Percentiles rank a stretch among this genome's conserved stretches.
phyloP scores from a whole-genome alignment of 805 yeast genomes.

The Isabelozyma rhagii region DNA sequence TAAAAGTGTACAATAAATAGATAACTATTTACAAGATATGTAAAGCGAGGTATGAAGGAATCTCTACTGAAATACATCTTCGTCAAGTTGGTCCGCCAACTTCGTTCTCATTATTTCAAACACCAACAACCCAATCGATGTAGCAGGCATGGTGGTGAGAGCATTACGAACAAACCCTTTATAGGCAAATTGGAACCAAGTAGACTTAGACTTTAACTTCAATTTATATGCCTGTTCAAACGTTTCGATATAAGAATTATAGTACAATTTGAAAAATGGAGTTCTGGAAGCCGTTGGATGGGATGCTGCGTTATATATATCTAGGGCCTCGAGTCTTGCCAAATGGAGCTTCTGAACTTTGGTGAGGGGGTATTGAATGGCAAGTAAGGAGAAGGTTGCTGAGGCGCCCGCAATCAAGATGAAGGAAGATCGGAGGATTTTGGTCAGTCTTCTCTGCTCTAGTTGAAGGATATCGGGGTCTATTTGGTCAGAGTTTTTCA shows the following conservation, averaged over 20 bases:
- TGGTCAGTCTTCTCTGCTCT: constrained; percentile 38
- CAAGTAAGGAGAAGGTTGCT: constrained; percentile 74
- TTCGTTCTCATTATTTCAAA: constrained; percentile 74
- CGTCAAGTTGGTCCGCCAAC: constrained; percentile 29
- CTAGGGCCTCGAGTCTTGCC: constrained; percentile 76
- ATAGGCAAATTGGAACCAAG: constrained; percentile 68
- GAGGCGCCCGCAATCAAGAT: constrained; percentile 82
- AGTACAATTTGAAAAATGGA: constrained; percentile 52
- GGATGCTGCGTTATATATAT: constrained; percentile 48
- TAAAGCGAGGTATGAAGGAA: neutral
- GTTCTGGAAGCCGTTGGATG: constrained; percentile 11
- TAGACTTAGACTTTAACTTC: constrained; percentile 49
- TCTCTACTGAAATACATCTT: constrained; percentile 5
- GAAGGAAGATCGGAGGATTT: constrained; percentile 62
- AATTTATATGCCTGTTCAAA: constrained; percentile 55
- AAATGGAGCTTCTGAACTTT: constrained; percentile 79
- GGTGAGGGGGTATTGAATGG: constrained; percentile 78
- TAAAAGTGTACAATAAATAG: constrained; percentile 1
- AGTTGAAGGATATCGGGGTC: constrained; percentile 19
- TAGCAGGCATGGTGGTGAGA: constrained; percentile 77
- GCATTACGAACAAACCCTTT: constrained; percentile 76
- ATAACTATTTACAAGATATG: constrained; percentile 2
- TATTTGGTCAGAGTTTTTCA: constrained; percentile 4
- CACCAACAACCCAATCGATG: constrained; percentile 80
- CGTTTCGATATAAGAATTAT: constrained; percentile 76